Conservation (phyloP, 257 asterid genomes). For the Nicotiana paniculata region DNA sequence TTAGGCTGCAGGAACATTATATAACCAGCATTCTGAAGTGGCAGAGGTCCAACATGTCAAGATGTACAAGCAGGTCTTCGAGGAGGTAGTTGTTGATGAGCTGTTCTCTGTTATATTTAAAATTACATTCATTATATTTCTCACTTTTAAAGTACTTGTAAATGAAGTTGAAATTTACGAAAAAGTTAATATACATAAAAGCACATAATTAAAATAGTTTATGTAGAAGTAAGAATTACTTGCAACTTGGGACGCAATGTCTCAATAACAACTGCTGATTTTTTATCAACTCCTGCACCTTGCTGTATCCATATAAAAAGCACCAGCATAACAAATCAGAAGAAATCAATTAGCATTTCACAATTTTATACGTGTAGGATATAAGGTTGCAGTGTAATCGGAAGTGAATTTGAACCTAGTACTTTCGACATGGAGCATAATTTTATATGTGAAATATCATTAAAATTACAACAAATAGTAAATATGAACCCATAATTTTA, state of each 20-base stretch:
- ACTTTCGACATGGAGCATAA: too few relatives aligned
- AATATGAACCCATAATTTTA: too few relatives aligned
- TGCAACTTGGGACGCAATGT: slow-evolving; percentile 68
- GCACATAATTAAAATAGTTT: not conserved
- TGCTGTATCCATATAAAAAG: slow-evolving; percentile 38
- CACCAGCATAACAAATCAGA: not conserved
- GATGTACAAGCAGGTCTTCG: slow-evolving; percentile 73
- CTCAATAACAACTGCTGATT: slow-evolving; percentile 45
- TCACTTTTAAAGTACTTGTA: not conserved
- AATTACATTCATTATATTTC: not conserved
- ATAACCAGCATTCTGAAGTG: not conserved
- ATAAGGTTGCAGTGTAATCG: not conserved
- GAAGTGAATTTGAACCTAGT: too few relatives aligned
- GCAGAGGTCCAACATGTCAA: slow-evolving; percentile 5
- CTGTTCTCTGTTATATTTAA: slow-evolving; percentile 51
- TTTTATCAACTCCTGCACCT: slow-evolving; percentile 55
- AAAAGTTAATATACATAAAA: not conserved
- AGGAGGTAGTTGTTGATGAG: slow-evolving; percentile 84
- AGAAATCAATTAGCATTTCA: not conserved
- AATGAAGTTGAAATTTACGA: not conserved
- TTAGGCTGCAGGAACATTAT: not conserved
- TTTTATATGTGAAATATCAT: too few relatives aligned
- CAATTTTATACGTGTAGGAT: not conserved
- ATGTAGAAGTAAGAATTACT: slow-evolving; percentile 26
- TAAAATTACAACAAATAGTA: too few relatives aligned